Base-by-base conservation (phyloP, 2,329 filamentous ascomycete genomes). In the Epichloe brachyelytri region DNA sequence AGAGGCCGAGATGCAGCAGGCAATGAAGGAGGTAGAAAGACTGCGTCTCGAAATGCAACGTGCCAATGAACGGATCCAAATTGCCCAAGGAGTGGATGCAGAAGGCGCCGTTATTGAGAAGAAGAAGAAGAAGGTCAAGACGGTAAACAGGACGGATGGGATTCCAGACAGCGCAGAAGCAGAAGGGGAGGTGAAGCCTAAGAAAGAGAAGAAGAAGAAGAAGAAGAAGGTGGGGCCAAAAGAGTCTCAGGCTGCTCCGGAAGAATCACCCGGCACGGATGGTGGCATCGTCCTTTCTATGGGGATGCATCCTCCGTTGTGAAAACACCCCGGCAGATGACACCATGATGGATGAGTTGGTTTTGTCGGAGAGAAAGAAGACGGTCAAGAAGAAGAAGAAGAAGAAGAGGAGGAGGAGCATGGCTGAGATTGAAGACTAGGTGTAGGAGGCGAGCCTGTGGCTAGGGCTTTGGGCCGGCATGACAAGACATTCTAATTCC, bases 41-140 rank as follows among this genome's bases (percentile, higher is more conserved):
- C 71, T 94, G 53, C 76, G 93, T 49, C 72, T 96, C 51, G 88
- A 95, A 68, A 95, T 97, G 89, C 86, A 90, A 68, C 73, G 86
- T 51, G 83, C 82, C 38, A 86, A 84, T 59, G 86, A 90, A 68
- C 73, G 85, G 51, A 82, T 90, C 38, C 78, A 86, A 58, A 78
- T 83, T 19, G 82, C 82, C 20, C 78, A 82, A 59, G 83, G 82
- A n/a, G 79, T 83, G 30, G 75, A 80, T 45, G 73, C 70, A 3
- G 84, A 85, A 60, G 82, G 81, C 1, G 79, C 76, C 0, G 75
- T 85, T 2, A 78, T 88, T 4, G 77, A 75, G 64, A 83, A 79
- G 62, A 85, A 83, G 68, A 83, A 79, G 68, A 83, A 80, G 71
- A 82, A 79, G 67, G 22, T 26, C 22, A 77, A 76, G 38, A 34